Evolutionary conservation across 768 basidiomycete genomes (phyloP), one percentile per base, ranked within the genome.

Genomic region (Boletus rubescentipes): DNA sequence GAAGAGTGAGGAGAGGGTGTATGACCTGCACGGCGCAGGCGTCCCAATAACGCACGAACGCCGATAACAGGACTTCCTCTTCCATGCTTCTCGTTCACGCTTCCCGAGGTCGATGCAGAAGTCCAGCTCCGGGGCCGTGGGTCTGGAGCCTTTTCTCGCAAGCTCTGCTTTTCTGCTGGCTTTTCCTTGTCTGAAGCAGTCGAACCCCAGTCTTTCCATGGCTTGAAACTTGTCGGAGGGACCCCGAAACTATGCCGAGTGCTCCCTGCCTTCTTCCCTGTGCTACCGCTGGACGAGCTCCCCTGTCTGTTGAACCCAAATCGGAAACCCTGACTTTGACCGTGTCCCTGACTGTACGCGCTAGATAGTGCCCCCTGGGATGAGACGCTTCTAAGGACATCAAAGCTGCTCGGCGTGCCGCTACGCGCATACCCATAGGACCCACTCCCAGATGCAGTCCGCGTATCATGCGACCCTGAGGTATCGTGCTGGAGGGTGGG

Each of bases 291-390:
- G 40, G 67, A 68, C 11, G 30, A 44, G 32, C 64, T 69, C 6
- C 53, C 60, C 1, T 42, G 36, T 43, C 51, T 58, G 36, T 57
- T 45, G 18, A 64, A 52, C 38, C 62, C 59, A n/a, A 66, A 60
- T 9, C 39, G 52, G 48, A 64, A 49, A 5, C 64, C 57, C 9
- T 57, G 60, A 37, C 53, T 32, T 34, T 53, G 63, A 9, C 44
- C 38, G n/a, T 57, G 63, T 16, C 60, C 58, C 15, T 61, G 58
- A 18, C 52, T 59, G 31, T 65, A 50, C 21, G 41, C 35, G 35
- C 57, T 67, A 11, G 65, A 67, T 15, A 71, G 21, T 23, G 60
- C 67, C 5, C 69, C 69, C 15, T 71, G 67, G 2, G 69, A 69
- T 4, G 68, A 67, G n/a, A 71, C 66, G 14, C 69, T 69, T 43